Conservation (phyloP, 257 asterid species). For the Voacanga thouarsii region DNA sequence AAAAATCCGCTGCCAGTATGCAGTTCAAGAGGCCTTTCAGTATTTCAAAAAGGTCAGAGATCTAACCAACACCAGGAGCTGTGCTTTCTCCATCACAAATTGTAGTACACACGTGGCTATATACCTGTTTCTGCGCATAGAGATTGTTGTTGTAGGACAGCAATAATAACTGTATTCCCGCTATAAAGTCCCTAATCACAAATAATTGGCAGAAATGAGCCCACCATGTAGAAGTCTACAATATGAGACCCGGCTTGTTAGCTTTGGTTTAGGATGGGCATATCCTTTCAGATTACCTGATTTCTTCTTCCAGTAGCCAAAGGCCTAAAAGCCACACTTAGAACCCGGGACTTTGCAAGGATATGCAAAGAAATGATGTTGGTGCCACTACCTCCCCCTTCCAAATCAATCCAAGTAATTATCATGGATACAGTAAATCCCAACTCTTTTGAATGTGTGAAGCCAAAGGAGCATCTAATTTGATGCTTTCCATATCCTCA, state of each 20-base stretch:
- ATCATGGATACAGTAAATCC: conserved; percentile 42
- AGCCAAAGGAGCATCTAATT: conserved; percentile 63
- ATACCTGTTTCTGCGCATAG: no score
- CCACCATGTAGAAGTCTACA: neutral
- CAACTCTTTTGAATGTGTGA: conserved; percentile 84
- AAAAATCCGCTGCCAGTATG: neutral
- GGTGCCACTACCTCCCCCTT: neutral
- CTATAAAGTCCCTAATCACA: no score
- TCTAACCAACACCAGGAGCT: neutral
- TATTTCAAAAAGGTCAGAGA: no score
- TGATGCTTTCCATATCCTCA: conserved; percentile 34
- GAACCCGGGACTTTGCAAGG: neutral
- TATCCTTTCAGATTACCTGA: neutral
- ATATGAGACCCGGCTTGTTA: neutral
- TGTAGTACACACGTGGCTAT: no score
- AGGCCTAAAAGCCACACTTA: neutral
- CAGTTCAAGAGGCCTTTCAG: no score
- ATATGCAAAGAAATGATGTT: neutral
- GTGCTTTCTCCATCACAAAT: neutral
- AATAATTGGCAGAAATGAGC: neutral
- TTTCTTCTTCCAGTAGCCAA: neutral
- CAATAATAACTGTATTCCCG: no score
- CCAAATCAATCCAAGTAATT: neutral
- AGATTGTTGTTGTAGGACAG: no score
- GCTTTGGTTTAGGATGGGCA: neutral